These are phyloP conservation scores for Umbilicus rupestris DNA, from an alignment of 164 flowering plant genomes.

Conservation along the genomic window DNA sequence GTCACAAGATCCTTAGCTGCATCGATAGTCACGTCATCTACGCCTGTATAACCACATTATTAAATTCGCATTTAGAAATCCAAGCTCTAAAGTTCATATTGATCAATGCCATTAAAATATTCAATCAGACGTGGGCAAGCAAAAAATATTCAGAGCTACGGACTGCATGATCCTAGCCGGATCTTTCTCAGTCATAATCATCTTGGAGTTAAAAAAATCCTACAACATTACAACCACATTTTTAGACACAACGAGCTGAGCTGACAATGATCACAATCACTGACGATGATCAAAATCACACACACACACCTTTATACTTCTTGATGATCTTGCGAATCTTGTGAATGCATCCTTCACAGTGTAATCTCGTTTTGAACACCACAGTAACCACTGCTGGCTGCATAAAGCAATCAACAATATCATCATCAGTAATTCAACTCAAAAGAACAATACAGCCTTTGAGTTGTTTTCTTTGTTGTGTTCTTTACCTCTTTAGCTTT, in stretches of 20 bases:
- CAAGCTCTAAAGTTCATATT: background rate
- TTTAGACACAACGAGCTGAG: background rate
- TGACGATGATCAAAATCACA: background rate
- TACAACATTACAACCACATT: background rate
- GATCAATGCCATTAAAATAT: background rate
- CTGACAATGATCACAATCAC: background rate
- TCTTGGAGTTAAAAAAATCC: background rate
- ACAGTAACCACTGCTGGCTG: conserved; percentile 2
- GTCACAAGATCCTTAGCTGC: background rate
- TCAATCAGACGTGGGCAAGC: background rate
- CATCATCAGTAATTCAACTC: background rate
- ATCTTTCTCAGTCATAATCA: background rate
- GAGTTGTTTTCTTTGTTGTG: background rate
- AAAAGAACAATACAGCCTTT: background rate
- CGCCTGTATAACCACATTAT: conserved; percentile 2
- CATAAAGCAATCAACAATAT: background rate
- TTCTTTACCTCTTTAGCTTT: background rate
- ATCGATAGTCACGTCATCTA: background rate
- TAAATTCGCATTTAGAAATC: background rate
- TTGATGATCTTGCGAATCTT: conserved; percentile 2
- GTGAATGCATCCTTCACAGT: background rate
- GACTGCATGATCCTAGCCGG: background rate
- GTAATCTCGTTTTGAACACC: conserved; percentile 1
- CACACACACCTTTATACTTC: conserved; percentile 7
- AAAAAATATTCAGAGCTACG: background rate